Conservation (phyloP, 2,329 filamentous ascomycete species). For the Colletotrichum liaoningense region DNA sequence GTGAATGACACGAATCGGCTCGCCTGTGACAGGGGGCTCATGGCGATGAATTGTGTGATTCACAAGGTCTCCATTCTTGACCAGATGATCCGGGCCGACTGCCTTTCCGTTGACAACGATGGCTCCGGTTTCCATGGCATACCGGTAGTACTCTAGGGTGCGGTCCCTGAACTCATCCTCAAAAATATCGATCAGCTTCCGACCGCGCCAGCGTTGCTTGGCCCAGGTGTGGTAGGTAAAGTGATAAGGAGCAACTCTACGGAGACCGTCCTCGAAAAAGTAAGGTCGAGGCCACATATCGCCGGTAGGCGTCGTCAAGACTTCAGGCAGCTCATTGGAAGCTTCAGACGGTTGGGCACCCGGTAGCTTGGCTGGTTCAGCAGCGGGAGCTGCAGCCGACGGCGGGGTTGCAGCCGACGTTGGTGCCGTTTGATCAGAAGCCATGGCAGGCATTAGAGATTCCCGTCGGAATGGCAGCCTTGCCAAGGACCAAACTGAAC, state of each 20-base stretch:
- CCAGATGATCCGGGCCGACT: slow-evolving; percentile 74
- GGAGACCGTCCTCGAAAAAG: slow-evolving; percentile 83
- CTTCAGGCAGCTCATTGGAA: slow-evolving; percentile 28
- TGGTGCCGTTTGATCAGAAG: not conserved
- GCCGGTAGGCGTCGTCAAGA: slow-evolving; percentile 47
- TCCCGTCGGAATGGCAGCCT: slow-evolving; percentile 22
- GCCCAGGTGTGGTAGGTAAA: slow-evolving; percentile 96
- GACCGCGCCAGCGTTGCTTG: slow-evolving; percentile 92
- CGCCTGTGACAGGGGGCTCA: slow-evolving; percentile 89
- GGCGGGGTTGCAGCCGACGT: not conserved
- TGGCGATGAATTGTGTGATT: slow-evolving; percentile 95
- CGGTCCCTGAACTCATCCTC: slow-evolving; percentile 92
- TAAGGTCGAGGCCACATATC: slow-evolving; percentile 74
- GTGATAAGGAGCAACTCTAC: slow-evolving; percentile 87
- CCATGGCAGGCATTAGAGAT: slow-evolving; percentile 20
- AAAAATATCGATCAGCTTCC: slow-evolving; percentile 87
- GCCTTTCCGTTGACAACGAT: slow-evolving; percentile 84
- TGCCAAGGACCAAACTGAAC: slow-evolving; percentile 19
- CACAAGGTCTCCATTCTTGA: slow-evolving; percentile 91
- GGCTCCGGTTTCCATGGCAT: slow-evolving; percentile 82
- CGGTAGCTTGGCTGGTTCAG: not conserved
- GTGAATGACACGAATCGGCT: slow-evolving; percentile 84
- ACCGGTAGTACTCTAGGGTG: slow-evolving; percentile 85
- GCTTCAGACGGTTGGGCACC: not conserved
- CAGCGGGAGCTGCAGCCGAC: not conserved